A percentile compares a stretch with the other conserved stretches of the same genome.
phyloP scores from a whole-genome alignment of 768 basidiomycete species.

The Sutorius australiensis region DNA sequence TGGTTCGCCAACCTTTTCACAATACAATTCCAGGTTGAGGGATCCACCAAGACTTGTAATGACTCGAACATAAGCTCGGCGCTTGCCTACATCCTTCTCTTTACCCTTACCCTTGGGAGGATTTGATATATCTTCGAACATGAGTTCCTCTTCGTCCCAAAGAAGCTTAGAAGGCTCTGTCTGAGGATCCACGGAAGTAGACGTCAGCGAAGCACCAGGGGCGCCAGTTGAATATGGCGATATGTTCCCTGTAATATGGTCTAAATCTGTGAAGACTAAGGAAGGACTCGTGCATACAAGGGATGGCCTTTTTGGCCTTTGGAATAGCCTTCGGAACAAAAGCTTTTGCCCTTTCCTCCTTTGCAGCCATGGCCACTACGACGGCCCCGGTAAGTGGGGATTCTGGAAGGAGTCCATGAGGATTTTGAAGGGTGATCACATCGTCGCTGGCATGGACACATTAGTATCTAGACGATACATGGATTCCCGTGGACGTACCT shows the following conservation, averaged over 20 bases:
- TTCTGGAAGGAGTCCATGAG: conserved; percentile 67
- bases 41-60: conserved; percentile 90
- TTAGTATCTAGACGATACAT: background rate
- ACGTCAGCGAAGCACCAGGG: conserved; percentile 90
- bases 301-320: conserved; percentile 50
- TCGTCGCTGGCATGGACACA: conserved; percentile 53
- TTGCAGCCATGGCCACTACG: conserved; percentile 28
- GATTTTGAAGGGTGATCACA: conserved; percentile 91
- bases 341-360: conserved; percentile 29
- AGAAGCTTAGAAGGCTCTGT: conserved; percentile 66
- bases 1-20: conserved; percentile 63
- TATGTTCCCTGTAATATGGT: conserved; percentile 61
- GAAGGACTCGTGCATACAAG: conserved; percentile 48
- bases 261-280: background rate
- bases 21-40: conserved; percentile 79
- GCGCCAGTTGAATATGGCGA: conserved; percentile 90
- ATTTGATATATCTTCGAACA: conserved; percentile 92
- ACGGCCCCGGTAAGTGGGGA: conserved; percentile 39
- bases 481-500: conserved; percentile 46
- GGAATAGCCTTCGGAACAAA: conserved; percentile 32
- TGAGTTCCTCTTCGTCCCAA: conserved; percentile 99
- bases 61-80: conserved; percentile 93
- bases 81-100: conserved; percentile 88
- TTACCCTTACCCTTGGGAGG: conserved; percentile 83
- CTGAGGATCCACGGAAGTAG: conserved; percentile 83